A percentile compares a stretch with the other conserved stretches of the same genome.
Evolutionary conservation across 176 grass and related monocot species (phyloP).

Genomic region (Pontederia paniculata): DNA sequence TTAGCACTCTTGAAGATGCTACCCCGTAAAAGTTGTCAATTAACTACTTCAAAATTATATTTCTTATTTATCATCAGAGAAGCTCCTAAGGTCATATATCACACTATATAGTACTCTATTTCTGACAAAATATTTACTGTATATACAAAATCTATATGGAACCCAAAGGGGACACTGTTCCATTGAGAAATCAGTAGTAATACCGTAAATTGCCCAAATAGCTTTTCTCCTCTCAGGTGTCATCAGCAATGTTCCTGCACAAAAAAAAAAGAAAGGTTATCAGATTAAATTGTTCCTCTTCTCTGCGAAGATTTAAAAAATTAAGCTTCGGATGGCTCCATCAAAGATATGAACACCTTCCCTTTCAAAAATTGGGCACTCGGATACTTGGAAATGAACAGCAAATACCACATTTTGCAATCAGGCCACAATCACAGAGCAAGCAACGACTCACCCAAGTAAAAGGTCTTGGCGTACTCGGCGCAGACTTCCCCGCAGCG

Average conservation of each 20-base stretch:
- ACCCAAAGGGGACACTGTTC: background rate
- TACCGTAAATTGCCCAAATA: slow-evolving; percentile 91
- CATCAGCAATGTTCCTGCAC: slow-evolving; percentile 74
- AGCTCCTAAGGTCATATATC: background rate
- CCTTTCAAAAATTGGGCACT: too few species aligned
- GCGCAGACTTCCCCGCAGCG: background rate
- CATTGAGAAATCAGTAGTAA: background rate
- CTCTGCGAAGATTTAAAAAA: too few species aligned
- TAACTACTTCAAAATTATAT: too few species aligned
- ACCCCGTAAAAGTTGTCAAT: too few species aligned
- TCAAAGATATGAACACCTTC: too few species aligned
- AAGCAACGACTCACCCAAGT: background rate
- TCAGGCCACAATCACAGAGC: too few species aligned
- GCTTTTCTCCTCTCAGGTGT: slow-evolving; percentile 78
- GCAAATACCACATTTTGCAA: too few species aligned
- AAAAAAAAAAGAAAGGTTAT: too few species aligned
- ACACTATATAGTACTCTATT: background rate
- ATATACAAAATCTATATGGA: background rate
- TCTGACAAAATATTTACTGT: background rate
- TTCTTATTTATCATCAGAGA: too few species aligned
- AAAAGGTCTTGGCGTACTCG: background rate
- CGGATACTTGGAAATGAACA: too few species aligned
- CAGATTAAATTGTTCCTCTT: too few species aligned
- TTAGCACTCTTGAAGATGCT: background rate
- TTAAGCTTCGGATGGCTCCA: too few species aligned